These are phyloP conservation scores for Paraconiothyrium sp. DNA, from an alignment of 2,329 filamentous ascomycete species.

Conservation along the genomic window DNA sequence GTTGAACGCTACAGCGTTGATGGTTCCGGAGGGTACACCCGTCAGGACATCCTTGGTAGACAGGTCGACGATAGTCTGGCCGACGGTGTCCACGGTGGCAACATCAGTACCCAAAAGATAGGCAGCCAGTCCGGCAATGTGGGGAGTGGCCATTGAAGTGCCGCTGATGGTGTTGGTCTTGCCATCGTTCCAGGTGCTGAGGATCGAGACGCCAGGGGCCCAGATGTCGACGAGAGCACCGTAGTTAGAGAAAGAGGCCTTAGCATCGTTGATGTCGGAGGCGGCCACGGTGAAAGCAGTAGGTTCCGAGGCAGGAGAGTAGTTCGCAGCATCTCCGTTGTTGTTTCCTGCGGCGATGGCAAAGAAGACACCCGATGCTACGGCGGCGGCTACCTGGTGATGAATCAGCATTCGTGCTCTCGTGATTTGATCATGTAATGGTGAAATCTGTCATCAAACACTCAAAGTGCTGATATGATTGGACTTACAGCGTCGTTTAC, in stretches of 20 bases:
- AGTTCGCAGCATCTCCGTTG: slow-evolving; percentile 33
- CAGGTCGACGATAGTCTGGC: slow-evolving; percentile 56
- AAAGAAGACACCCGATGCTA: slow-evolving; percentile 47
- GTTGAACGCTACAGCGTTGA: slow-evolving; percentile 65
- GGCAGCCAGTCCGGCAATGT: slow-evolving; percentile 73
- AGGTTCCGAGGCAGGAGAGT: slow-evolving; percentile 47
- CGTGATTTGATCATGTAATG: background rate
- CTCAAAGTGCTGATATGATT: background rate
- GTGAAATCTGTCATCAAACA: no score
- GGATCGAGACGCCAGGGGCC: slow-evolving; percentile 50
- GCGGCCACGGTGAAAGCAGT: slow-evolving; percentile 52
- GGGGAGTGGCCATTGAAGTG: slow-evolving; percentile 74
- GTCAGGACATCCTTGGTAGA: slow-evolving; percentile 52
- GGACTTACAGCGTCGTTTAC: slow-evolving; percentile 36
- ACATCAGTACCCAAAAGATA: slow-evolving; percentile 68
- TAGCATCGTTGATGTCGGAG: slow-evolving; percentile 38
- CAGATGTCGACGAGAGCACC: slow-evolving; percentile 48
- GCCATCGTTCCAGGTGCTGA: slow-evolving; percentile 57
- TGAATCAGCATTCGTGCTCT: slow-evolving; percentile 12
- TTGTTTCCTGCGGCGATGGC: slow-evolving; percentile 51
- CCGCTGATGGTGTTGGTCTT: slow-evolving; percentile 61
- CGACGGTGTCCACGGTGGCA: slow-evolving; percentile 53
- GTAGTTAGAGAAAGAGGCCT: slow-evolving; percentile 49
- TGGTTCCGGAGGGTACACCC: slow-evolving; percentile 53
- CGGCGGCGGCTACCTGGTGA: slow-evolving; percentile 40